These are phyloP conservation scores for Didymella pinodella DNA, from an alignment of 2,329 filamentous ascomycete species.

Conservation along the genomic window DNA sequence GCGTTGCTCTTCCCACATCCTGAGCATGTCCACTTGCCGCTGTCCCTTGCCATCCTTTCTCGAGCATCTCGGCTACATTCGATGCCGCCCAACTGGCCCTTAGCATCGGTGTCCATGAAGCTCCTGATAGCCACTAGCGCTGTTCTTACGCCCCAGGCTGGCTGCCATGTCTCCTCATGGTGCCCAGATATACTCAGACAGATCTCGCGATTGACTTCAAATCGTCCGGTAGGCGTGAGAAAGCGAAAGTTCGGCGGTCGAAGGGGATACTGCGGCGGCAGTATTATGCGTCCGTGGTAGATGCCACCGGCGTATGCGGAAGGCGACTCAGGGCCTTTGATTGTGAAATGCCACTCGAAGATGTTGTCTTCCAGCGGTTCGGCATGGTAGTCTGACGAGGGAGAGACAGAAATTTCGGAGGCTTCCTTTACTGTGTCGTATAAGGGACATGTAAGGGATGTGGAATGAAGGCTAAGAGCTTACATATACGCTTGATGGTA, in stretches of 20 bases:
- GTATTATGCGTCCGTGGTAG: constrained; percentile 94
- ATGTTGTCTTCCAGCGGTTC: constrained; percentile 86
- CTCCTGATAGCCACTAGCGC: constrained; percentile 79
- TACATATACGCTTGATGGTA: constrained; percentile 84
- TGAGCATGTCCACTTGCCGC: constrained; percentile 70
- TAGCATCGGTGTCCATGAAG: constrained; percentile 92
- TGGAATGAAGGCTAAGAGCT: constrained; percentile 34
- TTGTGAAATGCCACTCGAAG: constrained; percentile 98
- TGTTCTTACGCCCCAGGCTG: constrained; percentile 94
- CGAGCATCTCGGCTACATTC: constrained; percentile 73
- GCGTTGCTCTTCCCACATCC: constrained; percentile 75
- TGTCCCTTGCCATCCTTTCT: constrained; percentile 72
- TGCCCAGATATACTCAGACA: constrained; percentile 93
- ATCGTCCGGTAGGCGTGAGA: constrained; percentile 87
- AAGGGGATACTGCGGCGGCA: constrained; percentile 88
- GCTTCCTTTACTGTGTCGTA: constrained; percentile 79
- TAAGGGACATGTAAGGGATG: constrained; percentile 29
- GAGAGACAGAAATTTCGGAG: constrained; percentile 78
- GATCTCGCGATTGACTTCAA: constrained; percentile 96
- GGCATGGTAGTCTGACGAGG: constrained; percentile 86
- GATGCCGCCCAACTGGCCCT: constrained; percentile 88
- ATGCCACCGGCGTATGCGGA: constrained; percentile 82
- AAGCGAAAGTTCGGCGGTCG: constrained; percentile 96
- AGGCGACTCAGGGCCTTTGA: constrained; percentile 82
- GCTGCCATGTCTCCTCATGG: constrained; percentile 99